Conservation (phyloP, 2,329 filamentous ascomycete genomes). For the Monosporascus sp. region DNA sequence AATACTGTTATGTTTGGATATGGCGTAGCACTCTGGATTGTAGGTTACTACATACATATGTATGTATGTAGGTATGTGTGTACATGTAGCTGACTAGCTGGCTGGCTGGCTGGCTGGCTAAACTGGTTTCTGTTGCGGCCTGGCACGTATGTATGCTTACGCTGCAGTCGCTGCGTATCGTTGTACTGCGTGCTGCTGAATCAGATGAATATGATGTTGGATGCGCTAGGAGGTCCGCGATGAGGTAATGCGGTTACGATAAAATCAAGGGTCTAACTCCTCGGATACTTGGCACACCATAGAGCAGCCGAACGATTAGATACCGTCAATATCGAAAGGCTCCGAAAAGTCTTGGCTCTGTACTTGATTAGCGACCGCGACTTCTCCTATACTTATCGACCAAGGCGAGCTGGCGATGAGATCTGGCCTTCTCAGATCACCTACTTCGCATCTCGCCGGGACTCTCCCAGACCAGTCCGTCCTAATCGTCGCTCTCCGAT, state of each 20-base stretch:
- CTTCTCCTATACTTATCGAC: background rate
- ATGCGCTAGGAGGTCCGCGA: background rate
- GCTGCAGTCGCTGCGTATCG: no score
- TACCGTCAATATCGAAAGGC: background rate
- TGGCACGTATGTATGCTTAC: no score
- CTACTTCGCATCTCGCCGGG: no score
- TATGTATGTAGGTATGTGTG: background rate
- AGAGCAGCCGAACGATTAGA: background rate
- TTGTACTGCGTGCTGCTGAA: background rate
- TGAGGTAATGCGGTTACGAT: background rate
- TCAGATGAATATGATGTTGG: background rate
- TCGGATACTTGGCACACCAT: background rate
- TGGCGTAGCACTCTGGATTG: no score
- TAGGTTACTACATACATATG: no score
- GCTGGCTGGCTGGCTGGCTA: background rate
- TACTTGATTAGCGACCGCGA: background rate
- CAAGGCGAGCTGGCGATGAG: no score
- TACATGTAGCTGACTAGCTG: background rate
- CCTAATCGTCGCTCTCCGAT: background rate
- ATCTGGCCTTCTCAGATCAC: no score
- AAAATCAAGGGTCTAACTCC: background rate
- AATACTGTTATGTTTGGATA: no score
- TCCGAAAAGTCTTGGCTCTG: background rate
- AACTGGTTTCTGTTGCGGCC: background rate
- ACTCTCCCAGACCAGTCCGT: no score